These are phyloP conservation scores for Fragaria ananassa DNA, from an alignment of 306 rosid species.

Conservation along the genomic window DNA sequence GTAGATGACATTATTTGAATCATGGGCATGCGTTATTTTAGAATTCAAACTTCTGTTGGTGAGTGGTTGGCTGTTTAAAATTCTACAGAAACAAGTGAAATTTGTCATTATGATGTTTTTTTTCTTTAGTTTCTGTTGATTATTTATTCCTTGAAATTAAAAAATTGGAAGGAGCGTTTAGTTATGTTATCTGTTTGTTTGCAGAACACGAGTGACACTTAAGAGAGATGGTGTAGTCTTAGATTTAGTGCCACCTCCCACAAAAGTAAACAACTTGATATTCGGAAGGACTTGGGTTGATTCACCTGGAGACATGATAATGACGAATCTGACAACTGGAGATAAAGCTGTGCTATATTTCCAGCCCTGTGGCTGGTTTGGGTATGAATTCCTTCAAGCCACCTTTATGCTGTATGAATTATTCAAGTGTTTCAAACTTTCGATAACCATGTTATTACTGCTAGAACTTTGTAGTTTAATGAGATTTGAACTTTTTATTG, in stretches of 20 bases:
- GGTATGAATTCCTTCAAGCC: constrained; percentile 38
- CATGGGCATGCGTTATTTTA: background rate
- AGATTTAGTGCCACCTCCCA: constrained; percentile 91
- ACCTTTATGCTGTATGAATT: constrained; percentile 8
- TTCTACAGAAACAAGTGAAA: background rate
- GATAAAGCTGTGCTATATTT: constrained; percentile 82
- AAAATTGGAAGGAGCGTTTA: background rate
- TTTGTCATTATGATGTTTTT: background rate
- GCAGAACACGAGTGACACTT: constrained; percentile 80
- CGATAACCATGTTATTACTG: background rate
- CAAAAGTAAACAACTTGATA: constrained; percentile 88
- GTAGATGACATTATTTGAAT: background rate
- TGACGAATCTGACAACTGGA: constrained; percentile 78
- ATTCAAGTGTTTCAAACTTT: background rate
- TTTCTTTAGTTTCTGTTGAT: background rate
- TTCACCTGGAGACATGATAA: constrained; percentile 89
- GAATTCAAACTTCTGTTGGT: background rate
- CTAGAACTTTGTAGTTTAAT: constrained; percentile 2
- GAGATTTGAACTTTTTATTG: background rate
- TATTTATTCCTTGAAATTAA: background rate
- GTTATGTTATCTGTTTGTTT: constrained; percentile 9
- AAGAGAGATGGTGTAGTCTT: constrained; percentile 74
- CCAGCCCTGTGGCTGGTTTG: constrained; percentile 98
- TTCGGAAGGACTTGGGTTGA: constrained; percentile 96
- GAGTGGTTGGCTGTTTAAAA: background rate